Percentiles rank a stretch among this genome's conserved stretches.
These are phyloP conservation scores for Tetrahymena malaccensis DNA, from an alignment of 73 alveolate species.

Conservation along the genomic window DNA sequence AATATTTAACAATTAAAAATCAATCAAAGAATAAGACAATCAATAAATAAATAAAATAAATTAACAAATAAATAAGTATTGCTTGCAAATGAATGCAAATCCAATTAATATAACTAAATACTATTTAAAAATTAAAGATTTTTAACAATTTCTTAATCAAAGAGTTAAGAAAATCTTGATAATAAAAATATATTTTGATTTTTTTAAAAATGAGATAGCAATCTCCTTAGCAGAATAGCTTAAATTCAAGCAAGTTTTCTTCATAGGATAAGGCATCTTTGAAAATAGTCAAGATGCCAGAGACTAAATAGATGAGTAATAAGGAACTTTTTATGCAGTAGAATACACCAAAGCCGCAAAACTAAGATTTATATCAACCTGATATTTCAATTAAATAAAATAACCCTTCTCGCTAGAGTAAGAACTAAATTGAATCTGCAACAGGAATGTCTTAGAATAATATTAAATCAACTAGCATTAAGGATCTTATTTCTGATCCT, in stretches of 20 bases:
- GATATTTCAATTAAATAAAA: background rate
- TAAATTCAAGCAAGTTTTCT: background rate
- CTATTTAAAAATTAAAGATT: background rate
- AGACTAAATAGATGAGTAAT: background rate
- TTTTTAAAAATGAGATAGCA: background rate
- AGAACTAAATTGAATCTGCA: background rate
- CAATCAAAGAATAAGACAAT: background rate
- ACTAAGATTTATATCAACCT: background rate
- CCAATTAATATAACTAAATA: background rate
- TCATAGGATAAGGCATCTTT: background rate
- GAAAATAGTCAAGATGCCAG: background rate
- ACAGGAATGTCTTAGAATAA: background rate
- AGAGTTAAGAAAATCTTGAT: background rate
- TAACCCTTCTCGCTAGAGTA: background rate
- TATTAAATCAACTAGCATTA: background rate
- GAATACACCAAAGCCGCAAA: background rate
- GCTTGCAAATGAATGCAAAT: background rate
- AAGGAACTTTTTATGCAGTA: background rate
- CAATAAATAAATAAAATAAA: background rate
- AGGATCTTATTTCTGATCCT: background rate
- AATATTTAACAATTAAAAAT: background rate
- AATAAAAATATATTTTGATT: too few relatives aligned
- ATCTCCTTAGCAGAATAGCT: background rate
- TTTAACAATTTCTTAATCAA: background rate
- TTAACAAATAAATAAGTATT: too few relatives aligned